These are phyloP conservation scores for Aspergillus carbonarius DNA, from an alignment of 2,329 filamentous ascomycete species.

Conservation along the genomic window DNA sequence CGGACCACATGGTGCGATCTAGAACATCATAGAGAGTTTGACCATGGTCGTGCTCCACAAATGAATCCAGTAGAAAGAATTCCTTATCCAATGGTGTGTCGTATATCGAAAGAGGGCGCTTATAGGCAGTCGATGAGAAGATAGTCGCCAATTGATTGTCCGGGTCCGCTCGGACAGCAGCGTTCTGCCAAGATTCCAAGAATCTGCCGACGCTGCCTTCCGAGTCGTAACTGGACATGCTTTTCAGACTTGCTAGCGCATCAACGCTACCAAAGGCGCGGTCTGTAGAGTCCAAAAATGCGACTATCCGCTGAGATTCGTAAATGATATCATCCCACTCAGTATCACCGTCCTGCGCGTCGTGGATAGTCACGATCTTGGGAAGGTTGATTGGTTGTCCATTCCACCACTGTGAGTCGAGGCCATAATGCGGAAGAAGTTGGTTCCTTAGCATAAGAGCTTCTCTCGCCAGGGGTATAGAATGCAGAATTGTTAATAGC, in stretches of 20 bases:
- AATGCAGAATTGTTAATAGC: conserved; percentile 61
- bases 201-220: conserved; percentile 46
- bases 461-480: conserved; percentile 59
- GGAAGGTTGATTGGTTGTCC: conserved; percentile 53
- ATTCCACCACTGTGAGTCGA: conserved; percentile 62
- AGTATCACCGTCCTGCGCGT: conserved; percentile 32
- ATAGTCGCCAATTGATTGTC: conserved; percentile 44
- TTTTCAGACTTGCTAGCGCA: conserved; percentile 47
- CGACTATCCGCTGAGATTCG: conserved; percentile 62
- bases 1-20: conserved; percentile 52
- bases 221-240: conserved; percentile 32
- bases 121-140: conserved; percentile 49
- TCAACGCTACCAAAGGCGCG: conserved; percentile 60
- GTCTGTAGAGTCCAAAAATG: conserved; percentile 58
- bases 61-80: conserved; percentile 41
- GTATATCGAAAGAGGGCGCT: conserved; percentile 30
- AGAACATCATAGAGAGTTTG: conserved; percentile 55
- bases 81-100: conserved; percentile 35
- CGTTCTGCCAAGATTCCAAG: conserved; percentile 50
- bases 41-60: conserved; percentile 38
- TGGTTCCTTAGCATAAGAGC: conserved; percentile 53
- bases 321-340: conserved; percentile 51
- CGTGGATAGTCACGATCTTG: conserved; percentile 50
- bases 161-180: conserved; percentile 44
- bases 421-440: conserved; percentile 52